Evolutionary conservation across 305 asterid genomes (phyloP), one percentile per base, ranked within the genome.

Genomic region (Fraxinus albicans): DNA sequence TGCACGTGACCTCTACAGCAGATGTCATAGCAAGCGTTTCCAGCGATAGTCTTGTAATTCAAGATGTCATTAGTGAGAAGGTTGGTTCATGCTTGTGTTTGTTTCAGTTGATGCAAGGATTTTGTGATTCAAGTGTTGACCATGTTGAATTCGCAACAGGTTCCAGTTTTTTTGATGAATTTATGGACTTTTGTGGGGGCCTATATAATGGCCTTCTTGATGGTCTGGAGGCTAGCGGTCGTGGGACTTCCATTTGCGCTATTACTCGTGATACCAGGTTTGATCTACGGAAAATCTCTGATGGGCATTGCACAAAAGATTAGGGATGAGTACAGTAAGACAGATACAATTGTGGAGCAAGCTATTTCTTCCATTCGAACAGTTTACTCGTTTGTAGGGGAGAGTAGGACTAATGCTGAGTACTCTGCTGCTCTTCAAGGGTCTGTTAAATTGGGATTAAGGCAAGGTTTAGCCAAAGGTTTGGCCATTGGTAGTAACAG

Each of bases 381-480:
- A 4, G 98, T 97, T 13, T 94, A 97, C 77, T 95, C 99, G 0
- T 97, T 97, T 36, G 97, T 87, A 0, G 97, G 95, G 10, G 99
- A 97, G 89, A 86, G 84, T 67, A 93, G 86, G 86, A 91, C 94
- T 0, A 77, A 89, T 0, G 87, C 83, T 3, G 80, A 86, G 0
- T 97, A 92, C 73, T 93, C 98, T 3, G 80, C 80, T 79, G 97
- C 99, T 70, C 95, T 97, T n/a, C 90, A 91, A 33, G 98, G 97
- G 79, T 89, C 97, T 0, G 93, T 95, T 2, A 90, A 88, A 36
- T 84, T 95, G 78, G 99, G 99, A 6, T 72, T 91, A 13, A 85
- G 85, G 63, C 99, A 97, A 83, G 99, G 99, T 21, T 89, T 97
- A 9, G 97, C 97, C 8, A 97, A 97, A 87, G 99, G 99, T 1